These are phyloP conservation scores for Kentomonas sorsogonicus DNA, from an alignment of 208 protist species.

Conservation along the genomic window DNA sequence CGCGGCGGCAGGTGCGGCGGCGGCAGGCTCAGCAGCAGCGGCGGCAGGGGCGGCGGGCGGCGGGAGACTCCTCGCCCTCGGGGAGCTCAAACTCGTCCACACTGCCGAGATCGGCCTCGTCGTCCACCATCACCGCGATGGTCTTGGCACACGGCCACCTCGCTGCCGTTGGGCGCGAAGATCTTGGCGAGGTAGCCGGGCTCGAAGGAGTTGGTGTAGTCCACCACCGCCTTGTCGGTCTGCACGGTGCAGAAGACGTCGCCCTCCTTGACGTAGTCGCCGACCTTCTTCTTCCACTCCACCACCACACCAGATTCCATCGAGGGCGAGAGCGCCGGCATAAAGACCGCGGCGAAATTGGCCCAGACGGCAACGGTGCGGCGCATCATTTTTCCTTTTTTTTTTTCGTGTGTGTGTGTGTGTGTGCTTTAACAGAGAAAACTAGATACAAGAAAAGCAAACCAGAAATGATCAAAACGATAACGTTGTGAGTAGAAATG, in stretches of 20 bases:
- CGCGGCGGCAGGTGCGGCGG: constrained; percentile 11
- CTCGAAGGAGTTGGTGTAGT: constrained; percentile 93
- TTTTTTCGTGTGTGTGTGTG: constrained; percentile 12
- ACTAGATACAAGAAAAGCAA: not conserved
- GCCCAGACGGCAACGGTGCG: constrained; percentile 55
- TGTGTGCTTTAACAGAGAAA: constrained; percentile 1
- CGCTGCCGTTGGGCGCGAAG: constrained; percentile 71
- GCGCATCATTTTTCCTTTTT: constrained; percentile 55
- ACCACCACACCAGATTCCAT: constrained; percentile 84
- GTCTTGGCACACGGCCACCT: constrained; percentile 70
- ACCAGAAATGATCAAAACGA: not conserved
- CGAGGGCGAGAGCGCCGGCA: constrained; percentile 86
- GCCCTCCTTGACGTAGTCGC: constrained; percentile 88
- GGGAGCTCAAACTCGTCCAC: constrained; percentile 43
- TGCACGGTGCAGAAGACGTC: constrained; percentile 93
- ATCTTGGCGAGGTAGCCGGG: constrained; percentile 94
- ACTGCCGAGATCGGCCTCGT: constrained; percentile 76
- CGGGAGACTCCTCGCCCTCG: constrained; percentile 21
- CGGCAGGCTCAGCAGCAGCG: constrained; percentile 17
- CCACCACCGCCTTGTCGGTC: constrained; percentile 97
- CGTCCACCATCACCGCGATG: constrained; percentile 84
- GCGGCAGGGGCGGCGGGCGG: constrained; percentile 23
- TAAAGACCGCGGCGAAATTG: constrained; percentile 75
- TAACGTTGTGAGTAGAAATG: not conserved
- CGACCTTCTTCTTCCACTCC: constrained; percentile 89